Evolutionary conservation across 306 rosid genomes (phyloP), one percentile per base, ranked within the genome.

Genomic region (Lablab purpureus): DNA sequence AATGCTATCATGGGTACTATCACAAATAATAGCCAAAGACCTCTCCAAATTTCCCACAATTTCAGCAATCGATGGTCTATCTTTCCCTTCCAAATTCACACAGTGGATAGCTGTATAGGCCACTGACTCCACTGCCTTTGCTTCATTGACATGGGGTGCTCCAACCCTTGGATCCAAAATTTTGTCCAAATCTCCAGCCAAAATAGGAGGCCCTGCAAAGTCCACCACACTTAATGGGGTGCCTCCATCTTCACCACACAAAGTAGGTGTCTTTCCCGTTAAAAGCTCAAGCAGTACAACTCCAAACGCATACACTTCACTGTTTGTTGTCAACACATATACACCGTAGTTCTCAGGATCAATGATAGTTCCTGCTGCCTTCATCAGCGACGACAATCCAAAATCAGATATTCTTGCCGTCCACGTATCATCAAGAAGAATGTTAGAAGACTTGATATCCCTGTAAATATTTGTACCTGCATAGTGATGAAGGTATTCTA

Each of bases 61-160:
- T 75, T 94, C 97, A 3, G 88, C 83, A 85, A 94, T 92, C 0
- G 93, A 88, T 49, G 96, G 98, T 71, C 98, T 89, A 45, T 92
- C 98, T 78, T 89, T 92, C 80, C 97, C 97, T 86, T 90, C 97
- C 94, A 89, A 80, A 81, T 85, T 86, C 75, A 94, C 98, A 54
- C 98, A 92, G 63, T 76, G 94, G 74, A 94, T 54, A 6, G 96
- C 97, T 2, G 90, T 89, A 55, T 89, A 82, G 0, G 90, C 92
- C 85, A 94, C 83, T 28, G 92, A 74, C 83, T 94, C 98, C 73
- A 92, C 94, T 5, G 97, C 97, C 78, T 92, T 94, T 0, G 82
- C 80, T 70, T 90, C 98, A 50, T 89, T 89, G 25, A 58, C 10
- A 47, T 76, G 92, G 3, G 91, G 94, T 0, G 82, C 47, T n/a